A percentile compares a stretch with the other conserved stretches of the same genome.
Conservation (phyloP, 116 monocot genomes). For the Posidonia oceanica region DNA sequence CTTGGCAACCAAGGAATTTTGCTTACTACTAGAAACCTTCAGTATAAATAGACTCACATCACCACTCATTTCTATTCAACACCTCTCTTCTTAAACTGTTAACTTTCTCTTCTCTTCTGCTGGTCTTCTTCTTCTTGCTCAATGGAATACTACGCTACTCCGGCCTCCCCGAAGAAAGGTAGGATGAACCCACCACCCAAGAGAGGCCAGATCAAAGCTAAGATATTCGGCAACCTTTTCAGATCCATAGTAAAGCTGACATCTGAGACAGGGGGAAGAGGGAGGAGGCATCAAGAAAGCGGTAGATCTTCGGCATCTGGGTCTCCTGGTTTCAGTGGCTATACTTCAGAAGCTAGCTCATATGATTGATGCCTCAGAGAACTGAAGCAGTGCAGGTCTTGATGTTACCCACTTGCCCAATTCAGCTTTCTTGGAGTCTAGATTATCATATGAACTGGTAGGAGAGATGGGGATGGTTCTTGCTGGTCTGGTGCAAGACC, state of each 20-base stretch:
- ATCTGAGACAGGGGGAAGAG: not conserved
- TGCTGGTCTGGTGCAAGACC: not conserved
- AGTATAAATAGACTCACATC: not conserved
- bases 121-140: not conserved
- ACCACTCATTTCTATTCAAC: not conserved
- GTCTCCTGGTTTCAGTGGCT: conserved; percentile 2
- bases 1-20: not conserved
- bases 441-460: too few species aligned
- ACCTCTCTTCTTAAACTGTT: not conserved
- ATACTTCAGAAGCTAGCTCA: conserved; percentile 6
- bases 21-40: not conserved
- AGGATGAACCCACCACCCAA: conserved; percentile 8
- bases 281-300: not conserved
- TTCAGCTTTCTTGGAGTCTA: not conserved
- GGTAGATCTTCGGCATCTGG: not conserved
- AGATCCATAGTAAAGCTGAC: not conserved
- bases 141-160: not conserved
- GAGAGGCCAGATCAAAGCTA: conserved; percentile 16
- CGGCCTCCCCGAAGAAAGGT: conserved; percentile 1
- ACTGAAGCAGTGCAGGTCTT: not conserved
- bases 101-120: not conserved
- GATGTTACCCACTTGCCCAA: not conserved
- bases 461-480: too few species aligned
- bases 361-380: not conserved
- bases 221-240: conserved; percentile 7